These are phyloP conservation scores for Colletotrichum tropicale DNA, from an alignment of 2,329 filamentous ascomycete genomes.

Conservation along the genomic window DNA sequence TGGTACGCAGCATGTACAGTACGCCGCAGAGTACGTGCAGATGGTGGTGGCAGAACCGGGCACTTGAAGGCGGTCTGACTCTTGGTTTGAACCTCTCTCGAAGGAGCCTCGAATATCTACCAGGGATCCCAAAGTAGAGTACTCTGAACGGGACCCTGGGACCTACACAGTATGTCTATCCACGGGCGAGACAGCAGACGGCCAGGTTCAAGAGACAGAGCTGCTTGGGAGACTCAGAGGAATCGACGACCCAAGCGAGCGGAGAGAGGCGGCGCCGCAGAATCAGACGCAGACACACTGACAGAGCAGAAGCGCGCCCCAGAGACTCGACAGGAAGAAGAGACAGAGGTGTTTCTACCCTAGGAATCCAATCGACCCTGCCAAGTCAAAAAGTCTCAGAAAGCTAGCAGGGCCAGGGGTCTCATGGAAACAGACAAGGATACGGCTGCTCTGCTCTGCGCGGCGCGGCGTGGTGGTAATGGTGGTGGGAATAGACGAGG, in stretches of 20 bases:
- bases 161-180: not conserved
- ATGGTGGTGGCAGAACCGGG: constrained; percentile 4
- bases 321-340: not conserved
- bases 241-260: not conserved
- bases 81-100: not conserved
- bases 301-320: not conserved
- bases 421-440: not conserved
- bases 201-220: not conserved
- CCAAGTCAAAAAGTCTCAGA: constrained; percentile 18
- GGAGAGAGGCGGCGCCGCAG: not conserved
- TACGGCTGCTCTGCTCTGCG: not conserved
- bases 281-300: not conserved
- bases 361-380: constrained; percentile 11
- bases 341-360: not conserved
- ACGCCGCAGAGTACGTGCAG: not conserved
- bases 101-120: not conserved
- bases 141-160: not conserved
- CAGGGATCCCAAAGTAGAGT: not conserved
- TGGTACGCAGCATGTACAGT: not conserved
- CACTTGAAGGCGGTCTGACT: constrained; percentile 14
- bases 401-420: constrained; percentile 8
- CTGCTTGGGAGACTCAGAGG: not conserved
- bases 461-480: not conserved
- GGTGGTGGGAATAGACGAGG: not conserved
- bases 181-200: not conserved